A percentile compares a stretch with the other conserved stretches of the same genome.
These are phyloP conservation scores for Fusarium mexicanum DNA, from an alignment of 2,329 filamentous ascomycete species.

Conservation along the genomic window DNA sequence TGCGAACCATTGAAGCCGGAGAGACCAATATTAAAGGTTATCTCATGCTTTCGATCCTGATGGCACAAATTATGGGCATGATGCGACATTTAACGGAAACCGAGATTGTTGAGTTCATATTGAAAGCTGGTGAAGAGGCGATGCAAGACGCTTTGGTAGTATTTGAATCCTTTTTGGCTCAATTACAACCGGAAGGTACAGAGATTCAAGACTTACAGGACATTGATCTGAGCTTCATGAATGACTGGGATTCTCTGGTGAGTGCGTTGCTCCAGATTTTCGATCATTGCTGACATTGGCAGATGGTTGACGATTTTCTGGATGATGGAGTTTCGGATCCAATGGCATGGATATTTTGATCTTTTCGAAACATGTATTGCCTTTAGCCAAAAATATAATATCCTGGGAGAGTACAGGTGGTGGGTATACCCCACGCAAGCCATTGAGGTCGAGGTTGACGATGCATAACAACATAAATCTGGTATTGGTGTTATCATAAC, in stretches of 20 bases:
- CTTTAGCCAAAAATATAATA: no score
- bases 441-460: no score
- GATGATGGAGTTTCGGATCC: slow-evolving; percentile 2
- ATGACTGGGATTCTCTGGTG: slow-evolving; percentile 44
- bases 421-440: neutral
- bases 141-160: slow-evolving; percentile 47
- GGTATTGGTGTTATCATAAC: no score
- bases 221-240: slow-evolving; percentile 4
- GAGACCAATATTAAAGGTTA: slow-evolving; percentile 66
- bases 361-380: accelerated
- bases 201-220: neutral
- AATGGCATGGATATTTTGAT: slow-evolving; percentile 18
- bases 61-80: slow-evolving; percentile 55
- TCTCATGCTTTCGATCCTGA: slow-evolving; percentile 48
- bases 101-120: slow-evolving; percentile 47
- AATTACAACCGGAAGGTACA: neutral
- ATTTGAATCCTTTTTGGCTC: slow-evolving; percentile 46
- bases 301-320: slow-evolving; percentile 22
- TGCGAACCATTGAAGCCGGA: slow-evolving; percentile 55
- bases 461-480: no score
- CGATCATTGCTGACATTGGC: neutral
- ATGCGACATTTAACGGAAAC: slow-evolving; percentile 48
- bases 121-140: slow-evolving; percentile 51
- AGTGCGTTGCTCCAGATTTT: neutral
- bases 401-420: neutral